phyloP scores from a whole-genome alignment of 1,139 yeast genomes.

The Tardiomyces digboiensis region DNA sequence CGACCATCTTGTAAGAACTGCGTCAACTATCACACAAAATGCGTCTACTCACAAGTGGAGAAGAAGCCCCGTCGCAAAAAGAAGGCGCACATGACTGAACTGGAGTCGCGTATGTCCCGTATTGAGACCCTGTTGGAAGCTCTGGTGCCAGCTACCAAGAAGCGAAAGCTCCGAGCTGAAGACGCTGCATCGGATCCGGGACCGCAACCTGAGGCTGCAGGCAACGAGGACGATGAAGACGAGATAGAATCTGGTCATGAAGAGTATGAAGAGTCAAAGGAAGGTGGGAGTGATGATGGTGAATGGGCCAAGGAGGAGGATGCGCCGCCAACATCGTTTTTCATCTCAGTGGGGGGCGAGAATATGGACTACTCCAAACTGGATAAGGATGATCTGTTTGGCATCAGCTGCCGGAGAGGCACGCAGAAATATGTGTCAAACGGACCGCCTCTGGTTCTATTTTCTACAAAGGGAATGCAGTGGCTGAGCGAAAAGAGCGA shows the following conservation, averaged over 20 bases:
- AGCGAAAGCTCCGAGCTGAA: neutral
- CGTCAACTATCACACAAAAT: neutral
- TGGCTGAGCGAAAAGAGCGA: neutral
- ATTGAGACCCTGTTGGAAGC: neutral
- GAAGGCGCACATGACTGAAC: neutral
- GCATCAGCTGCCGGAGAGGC: neutral
- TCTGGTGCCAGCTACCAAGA: neutral
- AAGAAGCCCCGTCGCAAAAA: neutral
- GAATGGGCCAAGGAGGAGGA: neutral
- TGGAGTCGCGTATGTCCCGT: neutral
- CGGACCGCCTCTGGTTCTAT: neutral
- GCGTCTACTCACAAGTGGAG: neutral
- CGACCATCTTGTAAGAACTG: constrained; percentile 1
- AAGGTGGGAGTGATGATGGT: neutral
- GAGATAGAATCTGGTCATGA: neutral
- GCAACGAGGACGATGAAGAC: neutral
- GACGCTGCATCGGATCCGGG: neutral
- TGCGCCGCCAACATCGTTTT: neutral
- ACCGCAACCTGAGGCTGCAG: neutral
- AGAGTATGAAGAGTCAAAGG: neutral
- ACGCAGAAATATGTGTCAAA: neutral
- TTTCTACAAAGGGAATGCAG: neutral
- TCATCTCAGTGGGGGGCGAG: too few relatives aligned
- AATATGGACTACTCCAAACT: too few relatives aligned
- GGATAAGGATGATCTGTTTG: neutral